These are phyloP conservation scores for Acmispon strigosus DNA, from an alignment of 306 rosid species.

Conservation along the genomic window DNA sequence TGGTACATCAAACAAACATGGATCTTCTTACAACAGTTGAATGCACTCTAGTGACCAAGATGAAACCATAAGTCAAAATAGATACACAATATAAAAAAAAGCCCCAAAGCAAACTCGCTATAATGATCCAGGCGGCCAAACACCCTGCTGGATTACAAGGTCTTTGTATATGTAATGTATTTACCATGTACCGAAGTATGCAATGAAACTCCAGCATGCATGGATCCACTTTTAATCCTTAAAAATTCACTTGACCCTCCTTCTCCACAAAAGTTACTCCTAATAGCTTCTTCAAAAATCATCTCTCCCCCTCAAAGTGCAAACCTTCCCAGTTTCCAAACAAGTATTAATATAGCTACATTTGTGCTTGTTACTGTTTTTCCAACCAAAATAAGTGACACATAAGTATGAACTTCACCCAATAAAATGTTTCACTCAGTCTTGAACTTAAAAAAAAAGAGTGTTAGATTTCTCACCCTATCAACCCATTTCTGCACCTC, in stretches of 20 bases:
- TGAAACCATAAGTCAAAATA: background rate
- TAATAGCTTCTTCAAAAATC: no score
- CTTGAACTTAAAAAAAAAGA: constrained; percentile 6
- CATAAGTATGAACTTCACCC: background rate
- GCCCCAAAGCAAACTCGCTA: background rate
- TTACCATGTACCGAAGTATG: background rate
- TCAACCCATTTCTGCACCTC: no score
- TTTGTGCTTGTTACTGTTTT: background rate
- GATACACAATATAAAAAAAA: background rate
- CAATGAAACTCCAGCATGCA: background rate
- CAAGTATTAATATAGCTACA: background rate
- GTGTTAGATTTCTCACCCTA: no score
- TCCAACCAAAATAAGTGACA: constrained; percentile 1
- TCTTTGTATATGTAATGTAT: background rate
- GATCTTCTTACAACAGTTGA: background rate
- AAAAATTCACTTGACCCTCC: no score
- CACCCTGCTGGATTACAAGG: background rate
- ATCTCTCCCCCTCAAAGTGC: no score
- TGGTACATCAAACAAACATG: constrained; percentile 8
- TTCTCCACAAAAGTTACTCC: no score
- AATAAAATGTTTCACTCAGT: background rate
- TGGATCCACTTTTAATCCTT: no score
- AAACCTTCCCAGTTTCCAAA: no score
- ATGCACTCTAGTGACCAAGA: background rate
- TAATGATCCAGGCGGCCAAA: background rate